Percentiles rank a stretch among this genome's conserved stretches.
These are phyloP conservation scores for Penicillium samsonianum DNA, from an alignment of 495 filamentous ascomycete species.

Conservation along the genomic window DNA sequence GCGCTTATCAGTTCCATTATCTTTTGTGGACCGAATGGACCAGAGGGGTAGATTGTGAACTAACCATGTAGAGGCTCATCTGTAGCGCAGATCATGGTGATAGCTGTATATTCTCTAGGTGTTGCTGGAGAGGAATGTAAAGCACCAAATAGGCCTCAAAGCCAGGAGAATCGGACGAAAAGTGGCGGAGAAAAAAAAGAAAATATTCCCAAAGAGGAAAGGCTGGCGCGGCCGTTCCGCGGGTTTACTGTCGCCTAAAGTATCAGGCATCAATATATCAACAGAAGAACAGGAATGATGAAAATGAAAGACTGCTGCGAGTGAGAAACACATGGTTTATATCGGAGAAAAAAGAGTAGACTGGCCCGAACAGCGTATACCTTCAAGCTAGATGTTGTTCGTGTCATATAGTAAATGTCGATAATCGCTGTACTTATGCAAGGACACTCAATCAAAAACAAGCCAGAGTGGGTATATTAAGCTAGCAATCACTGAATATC, in stretches of 20 bases:
- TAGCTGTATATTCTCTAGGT: not conserved
- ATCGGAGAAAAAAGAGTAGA: too few species aligned
- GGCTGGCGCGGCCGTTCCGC: constrained; percentile 36
- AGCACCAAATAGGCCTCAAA: constrained; percentile 1
- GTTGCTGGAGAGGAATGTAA: not conserved
- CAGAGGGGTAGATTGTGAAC: constrained; percentile 15
- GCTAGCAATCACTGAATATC: not conserved
- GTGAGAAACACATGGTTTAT: too few species aligned
- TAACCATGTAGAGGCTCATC: constrained; percentile 50
- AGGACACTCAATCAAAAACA: not conserved
- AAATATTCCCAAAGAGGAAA: constrained; percentile 48
- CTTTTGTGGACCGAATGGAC: constrained; percentile 18
- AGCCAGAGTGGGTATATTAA: constrained; percentile 9
- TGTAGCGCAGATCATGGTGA: constrained; percentile 43
- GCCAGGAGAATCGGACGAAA: constrained; percentile 9
- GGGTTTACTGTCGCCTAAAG: constrained; percentile 23
- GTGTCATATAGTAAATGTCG: not conserved
- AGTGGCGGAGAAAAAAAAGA: constrained; percentile 36
- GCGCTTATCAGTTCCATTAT: constrained; percentile 46
- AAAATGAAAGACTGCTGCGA: too few species aligned
- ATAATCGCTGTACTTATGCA: not conserved
- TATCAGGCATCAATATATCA: constrained; percentile 6
- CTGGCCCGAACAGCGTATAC: too few species aligned
- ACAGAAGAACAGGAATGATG: not conserved
- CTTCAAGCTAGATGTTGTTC: too few species aligned